phyloP scores from a whole-genome alignment of 257 asterid species.

The Nicotiana attenuata region DNA sequence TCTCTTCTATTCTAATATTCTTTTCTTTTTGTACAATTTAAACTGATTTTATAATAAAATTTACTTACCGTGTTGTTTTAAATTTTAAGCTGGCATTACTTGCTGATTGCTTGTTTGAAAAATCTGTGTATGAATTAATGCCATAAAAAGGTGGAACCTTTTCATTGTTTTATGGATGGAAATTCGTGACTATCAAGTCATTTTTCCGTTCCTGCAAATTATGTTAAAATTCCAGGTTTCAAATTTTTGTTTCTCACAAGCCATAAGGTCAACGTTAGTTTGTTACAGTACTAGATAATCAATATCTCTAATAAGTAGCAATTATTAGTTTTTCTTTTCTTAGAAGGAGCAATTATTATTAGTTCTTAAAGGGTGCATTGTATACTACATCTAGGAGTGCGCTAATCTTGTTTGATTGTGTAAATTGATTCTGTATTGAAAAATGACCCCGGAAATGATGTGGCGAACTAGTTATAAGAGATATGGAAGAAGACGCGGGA shows the following conservation, averaged over 20 bases:
- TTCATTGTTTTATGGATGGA: background rate
- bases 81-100: background rate
- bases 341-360: background rate
- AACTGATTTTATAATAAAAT: background rate
- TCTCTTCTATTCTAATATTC: background rate
- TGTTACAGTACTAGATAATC: background rate
- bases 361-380: background rate
- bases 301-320: background rate
- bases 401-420: background rate
- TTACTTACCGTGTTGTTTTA: too few relatives aligned
- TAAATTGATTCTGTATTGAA: background rate
- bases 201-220: background rate
- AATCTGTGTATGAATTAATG: too few relatives aligned
- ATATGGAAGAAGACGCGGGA: background rate
- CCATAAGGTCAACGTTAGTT: background rate
- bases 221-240: background rate
- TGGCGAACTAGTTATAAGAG: background rate
- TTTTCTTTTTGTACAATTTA: background rate
- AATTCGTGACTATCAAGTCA: too few relatives aligned
- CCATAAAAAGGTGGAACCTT: background rate
- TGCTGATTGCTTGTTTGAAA: background rate
- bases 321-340: background rate
- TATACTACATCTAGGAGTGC: background rate
- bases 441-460: background rate
- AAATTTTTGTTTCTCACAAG: background rate